Base-by-base conservation (phyloP, 2,329 filamentous ascomycete genomes). In the Thielaviopsis musarum region DNA sequence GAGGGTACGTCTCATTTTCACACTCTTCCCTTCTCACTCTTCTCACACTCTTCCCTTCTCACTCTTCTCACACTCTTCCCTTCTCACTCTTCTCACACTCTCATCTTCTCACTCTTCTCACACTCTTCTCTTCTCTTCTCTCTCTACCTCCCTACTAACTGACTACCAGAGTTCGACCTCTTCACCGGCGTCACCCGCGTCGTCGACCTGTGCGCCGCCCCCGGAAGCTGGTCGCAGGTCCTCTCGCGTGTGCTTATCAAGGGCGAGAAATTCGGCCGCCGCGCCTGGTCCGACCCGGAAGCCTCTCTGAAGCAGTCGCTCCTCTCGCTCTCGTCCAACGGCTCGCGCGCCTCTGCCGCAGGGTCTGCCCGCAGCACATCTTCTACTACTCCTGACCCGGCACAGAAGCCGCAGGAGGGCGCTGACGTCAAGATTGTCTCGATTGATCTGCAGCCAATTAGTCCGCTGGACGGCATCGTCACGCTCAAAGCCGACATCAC, bases 181-280 rank as follows among this genome's bases (percentile, higher is more conserved):
- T 96, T 98, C 70, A 81, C 87, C 65, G 82, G 85, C 66, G 91
- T 97, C 54, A 91, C 88, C 2, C 81, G 93, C 41, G 93, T 98
- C 1, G 91, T 98, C 17, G 93, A 98, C 70, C 78, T 98, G 21
- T 98, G 93, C 69, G 93, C 93, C 34, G 93, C 93, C 0, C 93
- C 93, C 0, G 93, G 93, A 28, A 95, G 89, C 67, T 98, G 93
- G 93, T 95, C 89, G 54, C 93, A 98, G 71, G 93, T 98, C 0
- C 79, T 98, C 15, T 97, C 91, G 13, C 82, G 93, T 21, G 87
- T 96, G 0, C 74, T 98, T 60, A 95, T 97, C 70, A 91, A 93
- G 71, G 89, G 90, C 56, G 91, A 97, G 72, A 88, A 84, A 64
- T 94, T 96, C 65, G 91, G 91, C 3, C 80, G 88, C 24, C 76